A percentile compares a stretch with the other conserved stretches of the same genome.
These are phyloP conservation scores for Phytophthora tubulina DNA, from an alignment of 352 stramenopile species.

Conservation along the genomic window DNA sequence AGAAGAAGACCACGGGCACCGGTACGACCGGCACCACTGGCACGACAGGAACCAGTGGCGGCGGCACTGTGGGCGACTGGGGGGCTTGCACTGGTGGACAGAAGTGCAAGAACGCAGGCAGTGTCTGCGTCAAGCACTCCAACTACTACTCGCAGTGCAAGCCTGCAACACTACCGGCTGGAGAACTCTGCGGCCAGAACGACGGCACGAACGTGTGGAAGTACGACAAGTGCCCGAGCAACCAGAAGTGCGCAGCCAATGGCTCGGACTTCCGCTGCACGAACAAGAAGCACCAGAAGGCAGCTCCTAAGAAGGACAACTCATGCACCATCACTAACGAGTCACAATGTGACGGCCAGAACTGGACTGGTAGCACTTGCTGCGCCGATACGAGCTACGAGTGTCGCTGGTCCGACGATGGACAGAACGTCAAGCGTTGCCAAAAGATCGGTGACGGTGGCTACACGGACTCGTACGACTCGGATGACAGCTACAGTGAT, in stretches of 20 bases:
- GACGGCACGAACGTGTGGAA: constrained; percentile 47
- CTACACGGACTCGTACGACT: constrained; percentile 10
- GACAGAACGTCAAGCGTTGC: constrained; percentile 30
- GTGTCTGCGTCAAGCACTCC: too few species aligned
- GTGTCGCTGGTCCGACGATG: constrained; percentile 26
- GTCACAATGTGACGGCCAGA: constrained; percentile 33
- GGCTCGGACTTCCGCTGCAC: constrained; percentile 45
- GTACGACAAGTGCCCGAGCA: constrained; percentile 43
- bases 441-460: constrained; percentile 17
- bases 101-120: constrained; percentile 20
- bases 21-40: constrained; percentile 17
- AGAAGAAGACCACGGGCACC: constrained; percentile 25
- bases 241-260: constrained; percentile 33
- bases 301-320: constrained; percentile 10
- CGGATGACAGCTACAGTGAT: constrained; percentile 9
- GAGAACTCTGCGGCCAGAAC: constrained; percentile 49
- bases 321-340: constrained; percentile 32
- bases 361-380: constrained; percentile 32
- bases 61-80: constrained; percentile 27
- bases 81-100: constrained; percentile 27
- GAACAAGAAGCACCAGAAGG: constrained; percentile 37
- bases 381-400: constrained; percentile 34
- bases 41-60: constrained; percentile 2
- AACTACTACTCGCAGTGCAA: constrained; percentile 54
- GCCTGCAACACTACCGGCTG: constrained; percentile 20